phyloP scores from a whole-genome alignment of 805 yeast genomes.

The Yarrowia yakushimensis region DNA sequence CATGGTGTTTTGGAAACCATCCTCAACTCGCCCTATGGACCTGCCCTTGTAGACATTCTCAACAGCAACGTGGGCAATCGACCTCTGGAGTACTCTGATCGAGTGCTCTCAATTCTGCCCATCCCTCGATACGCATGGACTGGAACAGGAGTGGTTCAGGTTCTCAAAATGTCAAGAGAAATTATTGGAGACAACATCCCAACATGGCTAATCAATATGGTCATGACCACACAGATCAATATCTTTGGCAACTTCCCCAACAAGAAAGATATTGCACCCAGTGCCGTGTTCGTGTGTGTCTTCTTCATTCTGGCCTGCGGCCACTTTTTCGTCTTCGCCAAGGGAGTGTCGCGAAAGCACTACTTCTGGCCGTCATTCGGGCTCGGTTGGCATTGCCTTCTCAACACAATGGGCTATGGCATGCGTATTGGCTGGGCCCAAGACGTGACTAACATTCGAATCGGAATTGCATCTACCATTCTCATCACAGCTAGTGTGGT shows the following conservation, averaged over 20 bases:
- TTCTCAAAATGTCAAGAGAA: neutral
- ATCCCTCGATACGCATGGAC: slow-evolving; percentile 11
- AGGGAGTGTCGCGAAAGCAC: slow-evolving; percentile 39
- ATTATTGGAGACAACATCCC: slow-evolving; percentile 9
- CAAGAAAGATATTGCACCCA: slow-evolving; percentile 54
- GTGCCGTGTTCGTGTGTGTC: slow-evolving; percentile 52
- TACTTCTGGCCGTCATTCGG: slow-evolving; percentile 54
- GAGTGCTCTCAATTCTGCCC: slow-evolving; percentile 16
- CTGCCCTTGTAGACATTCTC: slow-evolving; percentile 4
- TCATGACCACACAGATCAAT: slow-evolving; percentile 34
- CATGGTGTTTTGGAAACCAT: slow-evolving; percentile 2
- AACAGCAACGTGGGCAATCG: slow-evolving; percentile 15
- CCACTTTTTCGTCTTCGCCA: slow-evolving; percentile 46
- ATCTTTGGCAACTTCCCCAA: slow-evolving; percentile 62
- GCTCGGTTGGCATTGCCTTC: slow-evolving; percentile 50
- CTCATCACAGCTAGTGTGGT: slow-evolving; percentile 56
- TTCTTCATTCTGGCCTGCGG: slow-evolving; percentile 48
- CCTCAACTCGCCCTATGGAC: slow-evolving; percentile 20
- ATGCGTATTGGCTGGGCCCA: slow-evolving; percentile 57
- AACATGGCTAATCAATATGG: slow-evolving; percentile 2
- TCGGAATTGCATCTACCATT: slow-evolving; percentile 57
- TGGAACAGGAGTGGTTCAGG: slow-evolving; percentile 13
- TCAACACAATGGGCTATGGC: slow-evolving; percentile 58
- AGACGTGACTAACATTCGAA: slow-evolving; percentile 45
- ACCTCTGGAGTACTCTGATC: slow-evolving; percentile 14